Percentiles rank a stretch among this genome's conserved stretches.
phyloP scores from a whole-genome alignment of 306 rosid genomes.

The Acacia crassicarpa region DNA sequence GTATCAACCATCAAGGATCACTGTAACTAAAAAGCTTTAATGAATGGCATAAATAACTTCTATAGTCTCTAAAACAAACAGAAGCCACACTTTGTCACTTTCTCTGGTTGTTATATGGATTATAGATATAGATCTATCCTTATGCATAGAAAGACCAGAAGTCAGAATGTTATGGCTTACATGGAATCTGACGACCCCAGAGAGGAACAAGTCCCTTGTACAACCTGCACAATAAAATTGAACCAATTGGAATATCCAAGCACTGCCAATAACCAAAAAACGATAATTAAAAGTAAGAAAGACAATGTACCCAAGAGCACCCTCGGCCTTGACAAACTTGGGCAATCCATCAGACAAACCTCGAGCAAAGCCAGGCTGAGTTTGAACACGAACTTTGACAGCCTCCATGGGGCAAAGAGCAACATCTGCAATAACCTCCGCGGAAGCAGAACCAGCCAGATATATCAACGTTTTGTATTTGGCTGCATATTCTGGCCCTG shows the following conservation, averaged over 20 bases:
- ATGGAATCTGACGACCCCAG: constrained; percentile 94
- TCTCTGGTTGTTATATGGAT: not conserved
- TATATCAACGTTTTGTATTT: constrained; percentile 81
- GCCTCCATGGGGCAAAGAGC: constrained; percentile 94
- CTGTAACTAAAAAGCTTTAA: not conserved
- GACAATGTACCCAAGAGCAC: constrained; percentile 50
- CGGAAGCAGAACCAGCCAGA: constrained; percentile 83
- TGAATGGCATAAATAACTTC: not conserved
- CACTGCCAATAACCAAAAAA: not conserved
- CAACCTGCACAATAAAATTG: constrained; percentile 50
- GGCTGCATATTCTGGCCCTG: constrained; percentile 68
- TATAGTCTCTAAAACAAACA: not conserved
- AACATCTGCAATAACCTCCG: constrained; percentile 75
- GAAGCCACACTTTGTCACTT: not conserved
- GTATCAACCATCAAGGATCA: not conserved
- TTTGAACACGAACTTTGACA: constrained; percentile 86
- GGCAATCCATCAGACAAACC: constrained; percentile 80
- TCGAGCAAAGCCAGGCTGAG: constrained; percentile 85
- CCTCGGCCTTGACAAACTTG: constrained; percentile 68
- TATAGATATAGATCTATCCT: not conserved
- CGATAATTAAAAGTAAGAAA: not conserved
- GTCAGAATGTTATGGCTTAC: constrained; percentile 44
- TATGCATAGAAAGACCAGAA: not conserved
- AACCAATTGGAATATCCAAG: not conserved
- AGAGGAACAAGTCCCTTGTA: constrained; percentile 86